Base-by-base conservation (phyloP, 2,329 filamentous ascomycete genomes). In the Achaetomium macrosporum region DNA sequence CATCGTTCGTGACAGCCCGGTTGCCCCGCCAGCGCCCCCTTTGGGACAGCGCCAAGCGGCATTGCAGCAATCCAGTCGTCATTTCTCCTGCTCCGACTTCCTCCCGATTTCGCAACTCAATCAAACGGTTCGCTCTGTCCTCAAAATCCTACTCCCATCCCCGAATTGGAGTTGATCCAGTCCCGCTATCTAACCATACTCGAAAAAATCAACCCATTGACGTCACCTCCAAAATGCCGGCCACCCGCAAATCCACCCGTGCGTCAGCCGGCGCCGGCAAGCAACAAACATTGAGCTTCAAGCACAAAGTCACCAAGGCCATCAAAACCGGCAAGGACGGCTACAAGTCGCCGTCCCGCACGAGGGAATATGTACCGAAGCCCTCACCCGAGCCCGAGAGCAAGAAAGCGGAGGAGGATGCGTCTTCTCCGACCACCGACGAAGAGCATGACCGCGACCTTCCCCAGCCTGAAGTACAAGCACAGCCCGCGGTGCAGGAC, bases 281-380 rank as follows among this genome's bases (percentile, higher is more conserved):
- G 63, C 79, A 83, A 59, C 75, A 77, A 9, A 82, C 76, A 36
- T 72, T 82, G 54, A 81, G 76, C 65, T 83, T 83, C 70, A 74
- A 78, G 61, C 75, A 76, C 65, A 72, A 72, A 40, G 76, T 83
- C 42, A 82, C 78, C 53, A 83, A 83, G 64, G 66, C 73, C 35
- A 71, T 74, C 20, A 75, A 74, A 58, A 69, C 76, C 17, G 64
- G 62, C 57, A 65, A 70, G n/a, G 61, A 69, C 20, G 53, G 68
- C 47, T 55, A 57, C 50, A 53, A 60, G 15, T 63, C 70, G 2
- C 64, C 69, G 2, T 56, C 70, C 3, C 65, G 66, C 35, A 71
- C 69, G 44, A 64, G 71, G 43, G 69, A 69, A 37, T 36, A 61
- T 37, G 58, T 54, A 43, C 46, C 59, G 53, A 33, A 58, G 37